Evolutionary conservation across 2,329 filamentous ascomycete species (phyloP).

Genomic region (Clonostachys sp.): DNA sequence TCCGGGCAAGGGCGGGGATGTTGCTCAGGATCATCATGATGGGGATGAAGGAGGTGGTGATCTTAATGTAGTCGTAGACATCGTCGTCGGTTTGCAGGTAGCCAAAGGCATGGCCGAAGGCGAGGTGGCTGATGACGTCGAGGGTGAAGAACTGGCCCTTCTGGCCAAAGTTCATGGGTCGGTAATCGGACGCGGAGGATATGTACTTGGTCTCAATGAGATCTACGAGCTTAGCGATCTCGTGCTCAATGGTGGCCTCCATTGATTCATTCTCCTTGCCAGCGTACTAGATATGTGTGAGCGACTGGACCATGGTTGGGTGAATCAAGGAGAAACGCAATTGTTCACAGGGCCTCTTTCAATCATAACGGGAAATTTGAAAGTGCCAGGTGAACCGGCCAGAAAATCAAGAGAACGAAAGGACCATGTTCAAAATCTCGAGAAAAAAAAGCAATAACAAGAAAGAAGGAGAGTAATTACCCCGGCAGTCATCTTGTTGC

Average conservation of each 20-base stretch:
- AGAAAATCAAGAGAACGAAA: too few relatives aligned
- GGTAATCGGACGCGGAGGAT: constrained; percentile 21
- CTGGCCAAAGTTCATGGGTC: constrained; percentile 45
- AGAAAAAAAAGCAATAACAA: too few relatives aligned
- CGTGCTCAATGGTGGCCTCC: constrained; percentile 41
- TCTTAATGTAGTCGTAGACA: constrained; percentile 41
- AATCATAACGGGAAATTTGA: too few relatives aligned
- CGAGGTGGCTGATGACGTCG: constrained; percentile 49
- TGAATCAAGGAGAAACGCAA: too few relatives aligned
- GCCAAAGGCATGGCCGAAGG: constrained; percentile 45
- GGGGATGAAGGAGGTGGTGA: constrained; percentile 34
- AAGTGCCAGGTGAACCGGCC: too few relatives aligned
- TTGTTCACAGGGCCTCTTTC: too few relatives aligned
- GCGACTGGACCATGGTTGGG: too few relatives aligned
- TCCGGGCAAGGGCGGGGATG: constrained; percentile 31
- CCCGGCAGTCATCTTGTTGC: constrained; percentile 44
- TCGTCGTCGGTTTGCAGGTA: constrained; percentile 41
- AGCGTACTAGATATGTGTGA: constrained; percentile 31
- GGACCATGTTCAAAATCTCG: too few relatives aligned
- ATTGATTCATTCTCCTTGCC: constrained; percentile 47
- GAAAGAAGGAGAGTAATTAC: not conserved
- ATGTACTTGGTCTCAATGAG: constrained; percentile 43
- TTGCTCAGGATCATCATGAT: constrained; percentile 35
- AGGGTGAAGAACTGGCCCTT: constrained; percentile 50
- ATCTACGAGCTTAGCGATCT: constrained; percentile 36